phyloP scores from a whole-genome alignment of 306 rosid species.

The Malus asiatica region DNA sequence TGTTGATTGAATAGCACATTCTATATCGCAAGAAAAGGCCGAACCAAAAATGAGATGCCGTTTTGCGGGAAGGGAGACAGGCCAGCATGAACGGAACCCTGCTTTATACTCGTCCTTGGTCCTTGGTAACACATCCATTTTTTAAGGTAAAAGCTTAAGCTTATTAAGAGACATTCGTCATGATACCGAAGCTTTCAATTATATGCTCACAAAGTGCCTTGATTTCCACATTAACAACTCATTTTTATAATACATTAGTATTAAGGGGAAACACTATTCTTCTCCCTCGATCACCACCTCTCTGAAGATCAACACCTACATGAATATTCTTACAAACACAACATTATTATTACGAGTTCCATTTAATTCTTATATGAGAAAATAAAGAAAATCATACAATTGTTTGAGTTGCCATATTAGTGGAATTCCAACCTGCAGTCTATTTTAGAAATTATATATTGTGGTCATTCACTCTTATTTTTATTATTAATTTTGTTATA shows the following conservation, averaged over 20 bases:
- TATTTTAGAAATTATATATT: not conserved
- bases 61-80: too few relatives aligned
- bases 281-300: not conserved
- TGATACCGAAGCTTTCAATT: not conserved
- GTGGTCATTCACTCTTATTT: not conserved
- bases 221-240: not conserved
- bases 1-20: too few relatives aligned
- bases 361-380: not conserved
- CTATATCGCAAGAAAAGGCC: too few relatives aligned
- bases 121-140: not conserved
- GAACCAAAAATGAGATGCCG: too few relatives aligned
- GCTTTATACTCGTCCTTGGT: not conserved
- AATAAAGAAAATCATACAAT: not conserved
- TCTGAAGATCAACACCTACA: not conserved
- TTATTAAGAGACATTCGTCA: too few relatives aligned
- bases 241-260: too few relatives aligned
- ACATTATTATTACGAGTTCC: not conserved
- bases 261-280: not conserved
- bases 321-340: not conserved
- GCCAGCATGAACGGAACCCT: too few relatives aligned
- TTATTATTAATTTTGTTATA: too few relatives aligned
- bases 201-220: not conserved
- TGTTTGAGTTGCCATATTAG: not conserved
- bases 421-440: not conserved
- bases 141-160: not conserved